Conservation (phyloP, 257 asterid species). For the Capsicum baccatum region DNA sequence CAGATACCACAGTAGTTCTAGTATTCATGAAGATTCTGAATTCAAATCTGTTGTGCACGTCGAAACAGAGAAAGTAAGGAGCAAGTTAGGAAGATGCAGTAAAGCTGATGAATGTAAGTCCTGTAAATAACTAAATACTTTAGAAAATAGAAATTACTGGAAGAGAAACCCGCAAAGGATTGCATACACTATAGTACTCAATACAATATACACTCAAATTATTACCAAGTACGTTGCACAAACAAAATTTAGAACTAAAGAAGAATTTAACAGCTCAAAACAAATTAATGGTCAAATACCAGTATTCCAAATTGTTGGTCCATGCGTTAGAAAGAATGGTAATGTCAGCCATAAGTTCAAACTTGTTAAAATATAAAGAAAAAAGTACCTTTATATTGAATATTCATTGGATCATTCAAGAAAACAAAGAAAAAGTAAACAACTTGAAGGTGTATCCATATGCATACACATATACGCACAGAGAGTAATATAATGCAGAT, state of each 20-base stretch:
- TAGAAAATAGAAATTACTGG: slow-evolving; percentile 16
- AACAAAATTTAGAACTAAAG: neutral
- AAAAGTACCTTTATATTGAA: neutral
- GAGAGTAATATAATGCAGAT: neutral
- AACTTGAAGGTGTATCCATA: neutral
- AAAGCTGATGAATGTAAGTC: neutral
- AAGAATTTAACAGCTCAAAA: neutral
- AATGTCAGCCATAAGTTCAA: slow-evolving; percentile 9
- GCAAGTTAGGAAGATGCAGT: neutral
- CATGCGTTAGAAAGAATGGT: neutral
- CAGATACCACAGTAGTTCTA: slow-evolving; percentile 33
- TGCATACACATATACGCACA: neutral
- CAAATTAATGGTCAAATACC: neutral
- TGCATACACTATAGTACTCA: neutral
- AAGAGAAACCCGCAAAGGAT: slow-evolving; percentile 14
- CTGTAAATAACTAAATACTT: neutral
- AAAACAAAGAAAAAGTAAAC: neutral
- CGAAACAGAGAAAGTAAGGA: neutral
- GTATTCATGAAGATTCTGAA: slow-evolving; percentile 37
- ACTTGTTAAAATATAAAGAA: neutral
- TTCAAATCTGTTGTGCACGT: slow-evolving; percentile 20
- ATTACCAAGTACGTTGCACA: neutral
- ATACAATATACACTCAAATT: neutral
- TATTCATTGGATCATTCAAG: slow-evolving; percentile 11
- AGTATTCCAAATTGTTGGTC: slow-evolving; percentile 20